Evolutionary conservation across 1,284 basidiomycete species (phyloP).

Genomic region (Rhodofomes roseus): DNA sequence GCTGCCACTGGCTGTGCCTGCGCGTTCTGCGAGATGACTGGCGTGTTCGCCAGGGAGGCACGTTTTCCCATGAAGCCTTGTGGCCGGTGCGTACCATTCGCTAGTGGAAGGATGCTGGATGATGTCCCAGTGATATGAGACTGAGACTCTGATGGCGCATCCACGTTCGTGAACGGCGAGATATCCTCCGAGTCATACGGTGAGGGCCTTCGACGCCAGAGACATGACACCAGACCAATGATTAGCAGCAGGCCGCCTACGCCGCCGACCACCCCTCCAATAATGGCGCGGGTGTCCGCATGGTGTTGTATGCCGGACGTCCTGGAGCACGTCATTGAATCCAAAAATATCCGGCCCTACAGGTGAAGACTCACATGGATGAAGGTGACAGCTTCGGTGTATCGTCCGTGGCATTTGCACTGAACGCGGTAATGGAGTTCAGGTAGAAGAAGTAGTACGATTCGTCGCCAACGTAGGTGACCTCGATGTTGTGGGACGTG

Average conservation of each 20-base stretch:
- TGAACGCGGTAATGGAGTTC: slow-evolving; percentile 17
- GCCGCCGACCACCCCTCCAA: slow-evolving; percentile 10
- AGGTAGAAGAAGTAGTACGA: slow-evolving; percentile 13
- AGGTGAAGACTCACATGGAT: not conserved
- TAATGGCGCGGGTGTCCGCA: slow-evolving; percentile 6
- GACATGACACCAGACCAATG: slow-evolving; percentile 3
- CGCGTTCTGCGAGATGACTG: not conserved
- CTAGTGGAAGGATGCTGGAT: not conserved
- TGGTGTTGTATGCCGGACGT: not conserved
- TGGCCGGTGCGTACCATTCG: not conserved
- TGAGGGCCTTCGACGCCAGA: slow-evolving; percentile 1
- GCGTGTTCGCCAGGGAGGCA: not conserved
- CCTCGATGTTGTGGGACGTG: slow-evolving; percentile 23
- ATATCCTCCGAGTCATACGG: not conserved
- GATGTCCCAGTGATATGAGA: not conserved
- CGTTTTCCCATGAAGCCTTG: not conserved
- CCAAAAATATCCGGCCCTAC: not conserved
- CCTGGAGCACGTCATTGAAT: not conserved
- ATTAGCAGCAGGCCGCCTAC: slow-evolving; percentile 8
- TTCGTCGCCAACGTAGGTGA: slow-evolving; percentile 14
- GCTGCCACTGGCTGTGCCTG: not conserved
- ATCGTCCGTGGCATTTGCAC: slow-evolving; percentile 1
- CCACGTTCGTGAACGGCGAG: not conserved
- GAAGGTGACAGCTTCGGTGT: not conserved
- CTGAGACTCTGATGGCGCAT: not conserved